Conservation (phyloP, 768 basidiomycete genomes). For the Nevesoporus exiguus region DNA sequence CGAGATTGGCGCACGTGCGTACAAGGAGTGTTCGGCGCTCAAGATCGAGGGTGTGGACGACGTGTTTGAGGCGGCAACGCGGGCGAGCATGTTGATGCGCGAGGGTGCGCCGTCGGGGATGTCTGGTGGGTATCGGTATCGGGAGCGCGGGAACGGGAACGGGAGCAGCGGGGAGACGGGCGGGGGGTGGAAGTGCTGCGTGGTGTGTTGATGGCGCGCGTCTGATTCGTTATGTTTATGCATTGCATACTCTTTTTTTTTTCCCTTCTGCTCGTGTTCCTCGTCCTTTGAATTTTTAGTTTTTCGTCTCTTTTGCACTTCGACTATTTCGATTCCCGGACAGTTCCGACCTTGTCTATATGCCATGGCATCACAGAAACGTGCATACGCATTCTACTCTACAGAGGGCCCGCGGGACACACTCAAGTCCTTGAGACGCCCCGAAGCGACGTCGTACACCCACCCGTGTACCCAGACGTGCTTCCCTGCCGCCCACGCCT, state of each 20-base stretch:
- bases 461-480: constrained; percentile 65
- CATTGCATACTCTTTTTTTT: neutral
- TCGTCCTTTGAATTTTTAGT: too few relatives aligned
- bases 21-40: constrained; percentile 92
- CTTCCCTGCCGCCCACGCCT: constrained; percentile 42
- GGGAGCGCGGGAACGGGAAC: constrained; percentile 41
- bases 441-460: constrained; percentile 65
- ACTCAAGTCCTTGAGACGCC: constrained; percentile 56
- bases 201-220: constrained; percentile 49
- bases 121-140: constrained; percentile 50
- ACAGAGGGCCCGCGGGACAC: constrained; percentile 32
- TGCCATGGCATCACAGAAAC: constrained; percentile 1
- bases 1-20: constrained; percentile 85
- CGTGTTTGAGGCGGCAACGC: constrained; percentile 95
- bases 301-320: too few relatives aligned
- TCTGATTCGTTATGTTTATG: too few relatives aligned
- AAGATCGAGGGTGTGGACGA: constrained; percentile 93
- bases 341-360: too few relatives aligned
- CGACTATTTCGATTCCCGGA: constrained; percentile 15
- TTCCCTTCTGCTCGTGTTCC: neutral
- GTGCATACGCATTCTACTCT: neutral
- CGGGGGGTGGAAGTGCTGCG: constrained; percentile 57
- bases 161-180: constrained; percentile 40
- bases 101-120: constrained; percentile 65
- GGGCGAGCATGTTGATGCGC: constrained; percentile 94